Evolutionary conservation across 805 yeast species (phyloP).

Genomic region (Saturnispora hagleri): DNA sequence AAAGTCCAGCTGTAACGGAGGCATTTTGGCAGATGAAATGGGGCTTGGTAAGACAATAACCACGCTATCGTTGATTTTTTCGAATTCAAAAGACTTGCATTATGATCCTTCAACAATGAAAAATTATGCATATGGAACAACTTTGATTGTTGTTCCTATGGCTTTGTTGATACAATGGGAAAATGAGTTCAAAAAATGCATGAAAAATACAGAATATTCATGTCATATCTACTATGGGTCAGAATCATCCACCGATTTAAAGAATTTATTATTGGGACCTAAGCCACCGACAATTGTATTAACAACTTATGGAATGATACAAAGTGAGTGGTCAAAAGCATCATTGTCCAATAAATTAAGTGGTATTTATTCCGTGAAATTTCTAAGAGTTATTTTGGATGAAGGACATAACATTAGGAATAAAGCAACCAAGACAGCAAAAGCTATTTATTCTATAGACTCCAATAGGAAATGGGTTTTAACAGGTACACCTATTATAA

Average conservation of each 20-base stretch:
- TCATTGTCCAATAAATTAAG: conserved; percentile 21
- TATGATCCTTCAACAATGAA: conserved; percentile 12
- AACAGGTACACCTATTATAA: conserved; percentile 91
- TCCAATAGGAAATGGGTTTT: conserved; percentile 72
- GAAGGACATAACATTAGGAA: conserved; percentile 89
- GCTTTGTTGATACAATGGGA: conserved; percentile 90
- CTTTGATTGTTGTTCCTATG: conserved; percentile 82
- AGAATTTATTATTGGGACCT: conserved; percentile 32
- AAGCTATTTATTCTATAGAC: conserved; percentile 58
- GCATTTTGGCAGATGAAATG: conserved; percentile 94
- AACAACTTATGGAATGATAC: conserved; percentile 84
- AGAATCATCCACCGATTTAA: conserved; percentile 43
- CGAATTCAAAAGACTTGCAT: conserved; percentile 45
- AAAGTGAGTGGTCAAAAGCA: conserved; percentile 57
- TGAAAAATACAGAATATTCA: conserved; percentile 28
- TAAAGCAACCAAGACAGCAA: conserved; percentile 67
- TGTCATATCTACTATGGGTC: conserved; percentile 73
- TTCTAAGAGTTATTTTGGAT: conserved; percentile 63
- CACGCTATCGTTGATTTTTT: conserved; percentile 60
- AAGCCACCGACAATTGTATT: conserved; percentile 60
- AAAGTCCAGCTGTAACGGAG: conserved; percentile 58
- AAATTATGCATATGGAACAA: conserved; percentile 59
- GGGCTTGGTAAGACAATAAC: conserved; percentile 92
- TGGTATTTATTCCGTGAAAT: conserved; percentile 66
- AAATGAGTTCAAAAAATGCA: conserved; percentile 58